Evolutionary conservation across 1,139 yeast species (phyloP).

Genomic region (Candida sp.): DNA sequence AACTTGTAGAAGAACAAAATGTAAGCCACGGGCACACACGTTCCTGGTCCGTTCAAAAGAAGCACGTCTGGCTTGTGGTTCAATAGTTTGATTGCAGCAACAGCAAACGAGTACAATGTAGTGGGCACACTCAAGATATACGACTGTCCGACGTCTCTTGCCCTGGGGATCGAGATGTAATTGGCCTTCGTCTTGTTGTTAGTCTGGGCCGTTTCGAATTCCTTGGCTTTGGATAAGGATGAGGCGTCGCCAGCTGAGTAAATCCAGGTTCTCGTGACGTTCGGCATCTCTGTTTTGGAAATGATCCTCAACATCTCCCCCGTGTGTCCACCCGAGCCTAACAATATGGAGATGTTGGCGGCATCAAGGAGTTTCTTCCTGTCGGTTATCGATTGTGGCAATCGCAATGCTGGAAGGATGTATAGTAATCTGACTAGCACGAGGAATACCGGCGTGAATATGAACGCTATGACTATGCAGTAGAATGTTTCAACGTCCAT

Average conservation of each 20-base stretch:
- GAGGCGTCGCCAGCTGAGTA: slow-evolving; percentile 61
- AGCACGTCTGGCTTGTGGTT: slow-evolving; percentile 53
- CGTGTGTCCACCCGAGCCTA: slow-evolving; percentile 94
- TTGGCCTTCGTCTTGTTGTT: slow-evolving; percentile 11
- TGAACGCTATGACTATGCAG: slow-evolving; percentile 3
- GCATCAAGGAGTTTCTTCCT: slow-evolving; percentile 18
- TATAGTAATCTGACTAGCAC: slow-evolving; percentile 15
- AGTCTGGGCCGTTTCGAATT: slow-evolving; percentile 30
- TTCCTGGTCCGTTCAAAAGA: slow-evolving; percentile 93
- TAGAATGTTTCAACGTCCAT: slow-evolving; percentile 6
- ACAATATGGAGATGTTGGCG: slow-evolving; percentile 51
- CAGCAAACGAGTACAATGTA: slow-evolving; percentile 46
- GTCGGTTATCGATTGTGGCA: slow-evolving; percentile 7
- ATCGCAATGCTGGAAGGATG: slow-evolving; percentile 30
- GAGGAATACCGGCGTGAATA: slow-evolving; percentile 2
- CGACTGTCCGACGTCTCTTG: slow-evolving; percentile 78
- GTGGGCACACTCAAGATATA: slow-evolving; percentile 54
- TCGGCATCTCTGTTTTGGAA: slow-evolving; percentile 30
- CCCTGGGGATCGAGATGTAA: slow-evolving; percentile 60
- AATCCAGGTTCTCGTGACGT: slow-evolving; percentile 46
- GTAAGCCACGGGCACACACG: slow-evolving; percentile 79
- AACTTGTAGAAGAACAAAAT: slow-evolving; percentile 58
- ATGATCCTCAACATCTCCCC: slow-evolving; percentile 89
- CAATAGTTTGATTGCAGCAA: slow-evolving; percentile 28
- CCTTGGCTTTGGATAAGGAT: slow-evolving; percentile 55